Conservation (phyloP, 768 basidiomycete genomes). For the Lentinula edodes region DNA sequence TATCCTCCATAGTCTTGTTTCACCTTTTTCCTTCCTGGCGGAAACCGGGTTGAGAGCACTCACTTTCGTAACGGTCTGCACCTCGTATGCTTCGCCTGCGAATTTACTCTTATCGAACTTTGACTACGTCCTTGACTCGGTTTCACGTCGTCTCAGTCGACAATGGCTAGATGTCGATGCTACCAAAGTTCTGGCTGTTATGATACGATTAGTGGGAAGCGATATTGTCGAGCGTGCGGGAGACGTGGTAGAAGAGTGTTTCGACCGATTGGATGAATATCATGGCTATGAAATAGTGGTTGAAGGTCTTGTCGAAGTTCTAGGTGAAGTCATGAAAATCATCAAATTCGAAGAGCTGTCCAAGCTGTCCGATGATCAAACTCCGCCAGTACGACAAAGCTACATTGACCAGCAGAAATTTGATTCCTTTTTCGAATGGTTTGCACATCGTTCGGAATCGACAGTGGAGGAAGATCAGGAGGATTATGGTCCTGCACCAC, state of each 20-base stretch:
- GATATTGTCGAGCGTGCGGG: slow-evolving; percentile 86
- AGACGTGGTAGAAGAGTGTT: slow-evolving; percentile 96
- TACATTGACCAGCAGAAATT: slow-evolving; percentile 29
- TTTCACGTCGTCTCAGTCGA: slow-evolving; percentile 76
- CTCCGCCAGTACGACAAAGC: slow-evolving; percentile 16
- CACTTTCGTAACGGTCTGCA: slow-evolving; percentile 59
- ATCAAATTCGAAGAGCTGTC: slow-evolving; percentile 50
- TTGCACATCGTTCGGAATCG: slow-evolving; percentile 37
- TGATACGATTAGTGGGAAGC: slow-evolving; percentile 81
- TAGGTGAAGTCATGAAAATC: slow-evolving; percentile 79
- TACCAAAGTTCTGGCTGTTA: slow-evolving; percentile 78
- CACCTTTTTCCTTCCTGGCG: slow-evolving; percentile 60
- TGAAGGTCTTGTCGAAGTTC: slow-evolving; percentile 81
- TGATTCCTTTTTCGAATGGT: slow-evolving; percentile 61
- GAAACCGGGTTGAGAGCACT: slow-evolving; percentile 75
- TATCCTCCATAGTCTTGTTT: slow-evolving; percentile 79
- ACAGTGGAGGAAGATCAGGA: slow-evolving; percentile 31
- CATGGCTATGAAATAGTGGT: slow-evolving; percentile 89
- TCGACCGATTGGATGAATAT: slow-evolving; percentile 92
- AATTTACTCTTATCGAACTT: slow-evolving; percentile 92
- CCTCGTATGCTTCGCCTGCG: slow-evolving; percentile 84
- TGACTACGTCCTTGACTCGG: slow-evolving; percentile 91
- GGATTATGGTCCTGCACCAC: slow-evolving; percentile 59
- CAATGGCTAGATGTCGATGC: slow-evolving; percentile 85
- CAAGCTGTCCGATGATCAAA: slow-evolving; percentile 10